Conservation (phyloP, 176 grass and related monocot species). For the Alopecurus myosuroides region DNA sequence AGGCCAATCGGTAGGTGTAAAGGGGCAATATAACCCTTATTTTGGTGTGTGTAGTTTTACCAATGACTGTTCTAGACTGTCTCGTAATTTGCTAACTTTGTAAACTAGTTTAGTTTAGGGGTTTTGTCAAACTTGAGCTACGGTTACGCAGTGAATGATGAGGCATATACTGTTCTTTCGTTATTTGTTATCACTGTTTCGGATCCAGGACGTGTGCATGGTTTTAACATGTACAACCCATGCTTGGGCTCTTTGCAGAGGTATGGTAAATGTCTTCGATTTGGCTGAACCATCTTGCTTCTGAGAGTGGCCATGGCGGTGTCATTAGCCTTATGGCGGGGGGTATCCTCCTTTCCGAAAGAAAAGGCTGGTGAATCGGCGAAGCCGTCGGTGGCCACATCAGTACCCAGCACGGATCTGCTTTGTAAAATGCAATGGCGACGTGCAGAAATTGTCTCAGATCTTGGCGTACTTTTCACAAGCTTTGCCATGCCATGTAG, state of each 20-base stretch:
- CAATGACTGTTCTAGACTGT: neutral
- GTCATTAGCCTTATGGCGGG: neutral
- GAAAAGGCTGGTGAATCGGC: neutral
- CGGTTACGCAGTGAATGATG: neutral
- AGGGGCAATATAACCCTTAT: neutral
- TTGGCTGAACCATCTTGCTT: neutral
- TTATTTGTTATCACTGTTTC: neutral
- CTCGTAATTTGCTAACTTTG: neutral
- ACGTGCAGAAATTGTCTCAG: neutral
- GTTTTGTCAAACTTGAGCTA: neutral
- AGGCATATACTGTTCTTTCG: neutral
- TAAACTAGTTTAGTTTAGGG: constrained; percentile 1
- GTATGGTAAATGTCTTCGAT: neutral
- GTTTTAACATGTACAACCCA: neutral
- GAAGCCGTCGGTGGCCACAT: neutral
- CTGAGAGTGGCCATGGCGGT: neutral
- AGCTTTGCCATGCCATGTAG: neutral
- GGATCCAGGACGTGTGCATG: neutral
- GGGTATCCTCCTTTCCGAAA: no score
- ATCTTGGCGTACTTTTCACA: neutral
- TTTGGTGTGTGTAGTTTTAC: neutral
- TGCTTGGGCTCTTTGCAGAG: neutral
- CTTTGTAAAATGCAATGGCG: neutral
- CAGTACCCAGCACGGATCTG: neutral
- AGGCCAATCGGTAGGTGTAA: neutral